Conservation (phyloP, 257 asterid species). For the Primulina huaijiensis region DNA sequence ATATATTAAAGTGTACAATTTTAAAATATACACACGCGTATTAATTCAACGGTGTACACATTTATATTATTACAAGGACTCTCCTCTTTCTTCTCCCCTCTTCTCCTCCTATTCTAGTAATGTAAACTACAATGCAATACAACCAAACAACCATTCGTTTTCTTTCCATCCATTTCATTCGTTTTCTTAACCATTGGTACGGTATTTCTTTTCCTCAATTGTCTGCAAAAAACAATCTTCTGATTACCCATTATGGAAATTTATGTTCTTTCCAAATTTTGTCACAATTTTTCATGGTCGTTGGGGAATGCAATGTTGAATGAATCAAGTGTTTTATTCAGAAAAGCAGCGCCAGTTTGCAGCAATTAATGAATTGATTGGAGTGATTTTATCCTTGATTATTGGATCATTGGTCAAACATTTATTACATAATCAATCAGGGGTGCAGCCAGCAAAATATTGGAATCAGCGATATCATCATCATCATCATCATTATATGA, state of each 20-base stretch:
- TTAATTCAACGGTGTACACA: background rate
- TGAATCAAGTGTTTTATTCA: background rate
- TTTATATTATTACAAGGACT: conserved; percentile 16
- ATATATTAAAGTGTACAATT: too few species aligned
- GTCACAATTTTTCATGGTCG: background rate
- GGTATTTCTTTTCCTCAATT: background rate
- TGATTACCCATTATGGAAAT: background rate
- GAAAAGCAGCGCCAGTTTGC: background rate
- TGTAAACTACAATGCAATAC: too few species aligned
- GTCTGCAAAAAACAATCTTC: background rate
- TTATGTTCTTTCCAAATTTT: background rate
- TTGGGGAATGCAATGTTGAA: background rate
- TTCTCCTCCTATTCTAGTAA: background rate
- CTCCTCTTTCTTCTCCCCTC: background rate
- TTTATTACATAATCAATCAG: background rate
- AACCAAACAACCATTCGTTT: background rate
- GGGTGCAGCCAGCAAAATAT: background rate
- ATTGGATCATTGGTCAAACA: background rate
- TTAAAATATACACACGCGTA: background rate
- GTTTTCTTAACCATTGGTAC: background rate
- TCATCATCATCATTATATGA: background rate
- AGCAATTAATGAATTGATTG: background rate
- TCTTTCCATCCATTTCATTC: background rate
- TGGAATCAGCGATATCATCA: background rate
- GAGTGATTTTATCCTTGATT: background rate